Conservation (phyloP, 192 early-diverging fungal genomes). For the Lobulomyces angularis region DNA sequence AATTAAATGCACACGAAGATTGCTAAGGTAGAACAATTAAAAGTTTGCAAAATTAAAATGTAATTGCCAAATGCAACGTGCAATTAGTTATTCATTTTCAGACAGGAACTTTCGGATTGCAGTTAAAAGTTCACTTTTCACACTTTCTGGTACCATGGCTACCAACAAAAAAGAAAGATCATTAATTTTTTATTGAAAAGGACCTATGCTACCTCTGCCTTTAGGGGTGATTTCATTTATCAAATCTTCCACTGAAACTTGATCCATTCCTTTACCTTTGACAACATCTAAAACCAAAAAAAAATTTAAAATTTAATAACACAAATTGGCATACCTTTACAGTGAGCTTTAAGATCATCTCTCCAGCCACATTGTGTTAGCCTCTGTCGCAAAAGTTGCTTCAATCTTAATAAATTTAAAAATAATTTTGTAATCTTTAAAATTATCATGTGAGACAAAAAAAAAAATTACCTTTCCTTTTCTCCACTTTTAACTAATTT, state of each 20-base stretch:
- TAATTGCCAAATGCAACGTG: too few species aligned
- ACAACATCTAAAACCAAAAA: background rate
- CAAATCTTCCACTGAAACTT: conserved; percentile 15
- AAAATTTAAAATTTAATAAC: background rate
- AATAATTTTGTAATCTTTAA: background rate
- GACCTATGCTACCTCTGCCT: conserved; percentile 9
- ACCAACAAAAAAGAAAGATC: too few species aligned
- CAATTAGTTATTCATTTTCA: too few species aligned
- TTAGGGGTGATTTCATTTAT: conserved; percentile 15
- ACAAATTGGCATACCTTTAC: conserved; percentile 14
- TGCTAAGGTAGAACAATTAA: too few species aligned
- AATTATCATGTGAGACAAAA: background rate
- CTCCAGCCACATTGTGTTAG: conserved; percentile 20
- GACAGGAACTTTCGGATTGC: conserved; percentile 6
- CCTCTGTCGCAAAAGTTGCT: conserved; percentile 17
- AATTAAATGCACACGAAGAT: too few species aligned
- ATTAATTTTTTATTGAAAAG: background rate
- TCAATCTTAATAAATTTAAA: conserved; percentile 7
- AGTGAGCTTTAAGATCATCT: conserved; percentile 15
- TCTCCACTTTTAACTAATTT: conserved; percentile 13
- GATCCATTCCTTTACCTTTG: conserved; percentile 6
- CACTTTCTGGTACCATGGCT: conserved; percentile 14
- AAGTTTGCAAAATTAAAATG: too few species aligned
- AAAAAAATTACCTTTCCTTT: conserved; percentile 17
- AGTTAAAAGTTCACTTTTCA: conserved; percentile 11